Base-by-base conservation (phyloP, 768 basidiomycete genomes). In the Phlegmacium glaucopus region DNA sequence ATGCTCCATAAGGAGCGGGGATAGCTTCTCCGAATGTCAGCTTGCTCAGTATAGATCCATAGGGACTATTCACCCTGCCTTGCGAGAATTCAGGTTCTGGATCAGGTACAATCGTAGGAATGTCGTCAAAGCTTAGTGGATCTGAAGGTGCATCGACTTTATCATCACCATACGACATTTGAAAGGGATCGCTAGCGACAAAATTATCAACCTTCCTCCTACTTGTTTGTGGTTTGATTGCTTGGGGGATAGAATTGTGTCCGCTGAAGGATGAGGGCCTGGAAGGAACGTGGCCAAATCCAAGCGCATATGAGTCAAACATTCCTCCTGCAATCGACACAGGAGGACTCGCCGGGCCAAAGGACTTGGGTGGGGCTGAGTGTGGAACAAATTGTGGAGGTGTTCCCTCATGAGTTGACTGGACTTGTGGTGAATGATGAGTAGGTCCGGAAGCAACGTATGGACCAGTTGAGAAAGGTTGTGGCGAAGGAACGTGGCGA, bases 151-250 rank as follows among this genome's bases (percentile, higher is more conserved):
- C 47, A 12, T 51, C 29, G 25, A 26, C 37, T 37, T 51, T 51
- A 5, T 25, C 22, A 17, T 40, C 22, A 34, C 16, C 17, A 6
- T 47, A 39, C 8, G 32, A 28, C 15, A 36, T 3, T 13, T 32
- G 39, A 34, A 47, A 51, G 0, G 50, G 50, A 22, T 51, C 50
- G 12, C 39, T 47, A 2, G 50, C 50, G 4, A 51, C 50, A 17
- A 47, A 51, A 8, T 40, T 45, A 32, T 51, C 50, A 6, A 18
- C 18, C 39, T 42, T 39, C 50, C 39, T 47, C 37, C 37, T n/a
- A n/a, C n/a, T 39, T 18, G 15, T 18, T 17, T 13, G 12, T 13
- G 13, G 4, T 39, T n/a, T 9, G 17, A 12, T 6, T 4, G 4
- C n/a, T 25, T 6, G 12, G 18, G 12, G 6, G 18, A 7, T 15